Conservation (phyloP, 2,329 filamentous ascomycete species). For the Aureobasidium namibiae region DNA sequence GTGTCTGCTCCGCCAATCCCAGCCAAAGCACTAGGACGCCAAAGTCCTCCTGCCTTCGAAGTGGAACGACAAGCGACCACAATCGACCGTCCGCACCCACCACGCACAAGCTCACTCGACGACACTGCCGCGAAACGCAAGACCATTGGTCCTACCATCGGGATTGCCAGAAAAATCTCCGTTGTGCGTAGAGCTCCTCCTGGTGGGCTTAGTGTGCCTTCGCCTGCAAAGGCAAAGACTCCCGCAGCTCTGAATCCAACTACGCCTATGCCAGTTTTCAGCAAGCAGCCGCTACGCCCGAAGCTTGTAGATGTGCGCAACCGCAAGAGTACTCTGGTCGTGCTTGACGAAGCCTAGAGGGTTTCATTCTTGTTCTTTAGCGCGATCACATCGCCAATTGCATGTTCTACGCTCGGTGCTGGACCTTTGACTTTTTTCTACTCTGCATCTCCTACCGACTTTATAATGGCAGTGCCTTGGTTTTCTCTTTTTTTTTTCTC, state of each 20-base stretch:
- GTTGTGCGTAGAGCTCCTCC: slow-evolving; percentile 14
- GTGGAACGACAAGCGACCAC: background rate
- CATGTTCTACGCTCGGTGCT: background rate
- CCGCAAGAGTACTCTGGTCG: slow-evolving; percentile 25
- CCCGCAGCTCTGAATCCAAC: background rate
- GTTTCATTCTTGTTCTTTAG: no score
- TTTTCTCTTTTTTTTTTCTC: background rate
- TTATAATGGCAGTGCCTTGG: slow-evolving; percentile 9
- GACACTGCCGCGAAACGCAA: background rate
- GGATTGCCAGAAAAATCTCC: slow-evolving; percentile 23
- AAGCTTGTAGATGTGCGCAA: slow-evolving; percentile 25
- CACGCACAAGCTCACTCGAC: slow-evolving; percentile 8
- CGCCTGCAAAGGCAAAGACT: background rate
- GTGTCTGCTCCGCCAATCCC: background rate
- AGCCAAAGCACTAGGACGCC: slow-evolving; percentile 8
- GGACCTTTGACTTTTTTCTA: background rate
- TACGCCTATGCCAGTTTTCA: slow-evolving; percentile 15
- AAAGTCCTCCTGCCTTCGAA: background rate
- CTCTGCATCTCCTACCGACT: background rate
- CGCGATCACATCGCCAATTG: background rate
- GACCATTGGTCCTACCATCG: slow-evolving; percentile 17
- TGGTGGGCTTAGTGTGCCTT: background rate
- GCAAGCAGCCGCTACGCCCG: slow-evolving; percentile 24
- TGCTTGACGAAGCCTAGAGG: slow-evolving; percentile 19
- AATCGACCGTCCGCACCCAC: background rate